Percentiles rank a stretch among this genome's conserved stretches.
Conservation (phyloP, 768 basidiomycete genomes). For the Amanita phalloides region DNA sequence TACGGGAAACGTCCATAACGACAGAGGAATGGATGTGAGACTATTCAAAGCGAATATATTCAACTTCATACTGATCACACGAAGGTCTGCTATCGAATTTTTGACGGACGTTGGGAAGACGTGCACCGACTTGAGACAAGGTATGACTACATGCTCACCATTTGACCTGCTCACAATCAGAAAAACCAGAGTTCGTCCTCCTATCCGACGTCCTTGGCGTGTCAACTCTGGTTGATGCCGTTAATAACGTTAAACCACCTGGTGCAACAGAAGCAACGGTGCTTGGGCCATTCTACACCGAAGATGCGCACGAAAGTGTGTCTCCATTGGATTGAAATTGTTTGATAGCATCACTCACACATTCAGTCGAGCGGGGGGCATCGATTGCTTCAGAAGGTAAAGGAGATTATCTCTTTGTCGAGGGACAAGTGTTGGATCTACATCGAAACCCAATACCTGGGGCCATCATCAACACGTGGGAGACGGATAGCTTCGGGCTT, state of each 20-base stretch:
- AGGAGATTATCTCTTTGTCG: conserved; percentile 75
- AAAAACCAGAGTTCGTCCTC: conserved; percentile 60
- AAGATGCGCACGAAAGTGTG: conserved; percentile 64
- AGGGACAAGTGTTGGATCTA: conserved; percentile 57
- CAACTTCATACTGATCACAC: background rate
- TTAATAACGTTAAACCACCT: conserved; percentile 57
- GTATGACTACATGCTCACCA: conserved; percentile 11
- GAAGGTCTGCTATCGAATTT: conserved; percentile 57
- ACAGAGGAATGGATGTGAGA: conserved; percentile 77
- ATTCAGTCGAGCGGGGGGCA: conserved; percentile 51
- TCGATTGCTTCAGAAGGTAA: conserved; percentile 84
- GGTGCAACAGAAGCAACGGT: conserved; percentile 67
- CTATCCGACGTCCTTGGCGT: conserved; percentile 77
- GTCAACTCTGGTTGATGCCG: conserved; percentile 62
- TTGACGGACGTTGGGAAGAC: conserved; percentile 66
- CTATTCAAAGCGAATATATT: background rate
- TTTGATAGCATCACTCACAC: background rate
- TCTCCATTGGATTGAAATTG: background rate
- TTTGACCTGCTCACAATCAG: background rate
- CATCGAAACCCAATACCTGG: conserved; percentile 53
- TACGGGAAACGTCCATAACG: conserved; percentile 64
- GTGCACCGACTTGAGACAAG: conserved; percentile 57
- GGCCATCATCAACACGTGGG: conserved; percentile 77
- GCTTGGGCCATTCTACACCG: conserved; percentile 76
- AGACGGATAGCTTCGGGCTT: conserved; percentile 55